Evolutionary conservation across 768 basidiomycete genomes (phyloP), one percentile per base, ranked within the genome.

Genomic region (Russula sp.): DNA sequence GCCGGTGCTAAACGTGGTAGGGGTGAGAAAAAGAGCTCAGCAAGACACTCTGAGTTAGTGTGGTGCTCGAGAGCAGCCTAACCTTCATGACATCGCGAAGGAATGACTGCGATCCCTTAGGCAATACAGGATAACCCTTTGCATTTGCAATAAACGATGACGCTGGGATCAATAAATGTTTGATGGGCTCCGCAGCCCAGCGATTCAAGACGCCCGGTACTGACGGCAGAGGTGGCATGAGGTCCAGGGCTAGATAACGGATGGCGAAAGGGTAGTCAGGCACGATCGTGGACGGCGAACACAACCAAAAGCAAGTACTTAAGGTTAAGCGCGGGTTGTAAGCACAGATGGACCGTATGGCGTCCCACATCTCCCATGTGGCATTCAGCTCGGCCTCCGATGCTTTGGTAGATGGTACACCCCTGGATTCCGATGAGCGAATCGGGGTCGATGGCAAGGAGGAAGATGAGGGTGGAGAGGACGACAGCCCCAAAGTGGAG

Each of bases 341-440:
- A 60, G 87, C 87, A 72, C 97, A 99, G 38, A 96, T 81, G 3
- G 87, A 86, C 63, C 95, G 80, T 60, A 99, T 91, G 50, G 88
- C 81, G 72, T 98, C 97, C 97, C 97, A 99, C 84, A 95, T 96
- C 72, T 98, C 97, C 96, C 97, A 99, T 0, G 90, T 92, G 7
- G 78, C 81, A 67, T 86, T 85, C 56, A 90, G 74, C 63, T 86
- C 83, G 9, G 75, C 76, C 66, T 84, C 84, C 45, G 80, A 73
- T 18, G 79, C 72, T 41, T 72, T 73, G 18, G 74, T 68, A 11
- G 75, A 69, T 41, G 67, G 70, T 51, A 65, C 59, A 14, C 54
- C 58, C 65, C 56, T 68, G 25, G 47, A 7, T 36, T 74, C 70
- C 9, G 73, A 65, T 32, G 72, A 67, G 46, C 70, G 60, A 58